Evolutionary conservation across 106 monocot genomes (phyloP).

Genomic region (Apostasia shenzhenica): DNA sequence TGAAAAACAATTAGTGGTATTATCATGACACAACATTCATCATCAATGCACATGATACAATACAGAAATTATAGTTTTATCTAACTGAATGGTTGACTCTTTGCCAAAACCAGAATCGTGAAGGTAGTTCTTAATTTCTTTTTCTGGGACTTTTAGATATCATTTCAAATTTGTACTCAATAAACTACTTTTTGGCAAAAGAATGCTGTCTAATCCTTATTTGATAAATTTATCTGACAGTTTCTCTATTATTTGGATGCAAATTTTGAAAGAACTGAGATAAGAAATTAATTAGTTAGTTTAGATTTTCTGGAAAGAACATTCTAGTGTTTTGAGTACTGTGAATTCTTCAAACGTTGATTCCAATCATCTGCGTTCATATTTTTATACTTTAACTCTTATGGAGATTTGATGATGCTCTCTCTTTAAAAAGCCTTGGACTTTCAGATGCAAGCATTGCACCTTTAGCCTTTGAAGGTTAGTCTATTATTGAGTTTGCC

Average conservation of each 20-base stretch:
- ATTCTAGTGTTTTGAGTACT: background rate
- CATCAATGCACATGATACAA: too few species aligned
- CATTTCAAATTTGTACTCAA: background rate
- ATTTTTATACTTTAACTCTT: slow-evolving; percentile 25
- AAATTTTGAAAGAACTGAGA: background rate
- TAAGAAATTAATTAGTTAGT: too few species aligned
- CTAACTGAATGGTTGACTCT: too few species aligned
- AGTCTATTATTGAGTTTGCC: background rate
- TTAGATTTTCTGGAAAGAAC: too few species aligned
- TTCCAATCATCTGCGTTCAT: background rate
- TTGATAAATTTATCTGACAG: background rate
- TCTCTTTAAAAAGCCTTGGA: slow-evolving; percentile 63
- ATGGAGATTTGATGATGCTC: slow-evolving; percentile 54
- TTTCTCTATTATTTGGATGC: too few species aligned
- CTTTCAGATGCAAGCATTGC: slow-evolving; percentile 90
- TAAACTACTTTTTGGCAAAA: background rate
- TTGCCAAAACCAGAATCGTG: too few species aligned
- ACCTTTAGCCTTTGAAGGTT: slow-evolving; percentile 74
- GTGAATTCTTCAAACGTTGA: background rate
- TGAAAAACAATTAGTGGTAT: too few species aligned
- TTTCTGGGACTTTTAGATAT: too few species aligned
- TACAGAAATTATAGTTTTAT: too few species aligned
- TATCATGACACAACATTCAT: too few species aligned
- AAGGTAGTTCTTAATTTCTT: too few species aligned
- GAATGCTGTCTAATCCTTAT: background rate